A percentile compares a stretch with the other conserved stretches of the same genome.
Conservation (phyloP, 164 flowering plant genomes). For the Kingdonia uniflora region DNA sequence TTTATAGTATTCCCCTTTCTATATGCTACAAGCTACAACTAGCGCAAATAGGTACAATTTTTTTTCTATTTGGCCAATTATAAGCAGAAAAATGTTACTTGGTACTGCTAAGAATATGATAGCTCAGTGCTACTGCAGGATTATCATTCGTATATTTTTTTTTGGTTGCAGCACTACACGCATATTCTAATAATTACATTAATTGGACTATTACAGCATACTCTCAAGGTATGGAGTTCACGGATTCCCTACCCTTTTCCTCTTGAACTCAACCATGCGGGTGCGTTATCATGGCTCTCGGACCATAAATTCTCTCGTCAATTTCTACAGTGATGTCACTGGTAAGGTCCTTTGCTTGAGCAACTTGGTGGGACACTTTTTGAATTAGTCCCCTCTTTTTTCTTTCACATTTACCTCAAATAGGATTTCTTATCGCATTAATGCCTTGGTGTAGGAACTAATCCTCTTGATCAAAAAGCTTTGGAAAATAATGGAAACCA, state of each 20-base stretch:
- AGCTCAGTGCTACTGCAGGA: not conserved
- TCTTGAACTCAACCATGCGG: constrained; percentile 72
- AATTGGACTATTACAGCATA: constrained; percentile 37
- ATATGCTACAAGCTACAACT: too few species aligned
- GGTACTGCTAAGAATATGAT: too few species aligned
- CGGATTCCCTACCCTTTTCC: constrained; percentile 87
- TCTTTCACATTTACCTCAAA: not conserved
- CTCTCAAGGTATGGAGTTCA: constrained; percentile 87
- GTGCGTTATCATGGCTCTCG: constrained; percentile 74
- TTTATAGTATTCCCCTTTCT: too few species aligned
- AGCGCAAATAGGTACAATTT: too few species aligned
- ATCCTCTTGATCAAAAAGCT: constrained; percentile 25
- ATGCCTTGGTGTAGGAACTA: constrained; percentile 31
- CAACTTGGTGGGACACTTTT: too few species aligned
- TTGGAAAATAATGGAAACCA: constrained; percentile 23
- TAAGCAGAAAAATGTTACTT: too few species aligned
- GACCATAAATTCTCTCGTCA: constrained; percentile 41
- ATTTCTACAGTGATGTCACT: constrained; percentile 48
- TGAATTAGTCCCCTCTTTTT: too few species aligned
- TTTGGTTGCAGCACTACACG: not conserved
- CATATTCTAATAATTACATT: constrained; percentile 3
- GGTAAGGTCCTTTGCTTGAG: constrained; percentile 31
- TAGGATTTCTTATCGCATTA: not conserved
- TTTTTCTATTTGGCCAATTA: too few species aligned
- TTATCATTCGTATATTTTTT: too few species aligned